These are phyloP conservation scores for Erodium trifolium DNA, from an alignment of 441 rosid genomes.

Conservation along the genomic window DNA sequence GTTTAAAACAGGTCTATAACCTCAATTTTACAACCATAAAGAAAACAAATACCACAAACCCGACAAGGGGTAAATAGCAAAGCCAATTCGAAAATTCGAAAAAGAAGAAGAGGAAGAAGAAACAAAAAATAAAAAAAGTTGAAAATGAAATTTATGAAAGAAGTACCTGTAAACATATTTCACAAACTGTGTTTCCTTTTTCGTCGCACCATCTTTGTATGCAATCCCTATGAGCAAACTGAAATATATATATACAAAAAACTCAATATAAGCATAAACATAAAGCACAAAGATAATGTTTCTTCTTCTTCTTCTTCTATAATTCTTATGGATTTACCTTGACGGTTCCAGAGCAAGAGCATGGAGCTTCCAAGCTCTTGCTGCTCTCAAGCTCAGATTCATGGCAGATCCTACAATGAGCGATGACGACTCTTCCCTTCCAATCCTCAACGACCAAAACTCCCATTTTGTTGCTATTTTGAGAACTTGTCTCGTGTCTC, in stretches of 20 bases:
- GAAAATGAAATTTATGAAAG: not conserved
- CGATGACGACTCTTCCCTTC: constrained; percentile 20
- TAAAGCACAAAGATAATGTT: not conserved
- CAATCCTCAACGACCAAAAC: constrained; percentile 32
- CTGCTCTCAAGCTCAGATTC: constrained; percentile 69
- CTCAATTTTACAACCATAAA: too few relatives aligned
- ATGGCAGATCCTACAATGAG: constrained; percentile 79
- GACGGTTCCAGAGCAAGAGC: constrained; percentile 86
- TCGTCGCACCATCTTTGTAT: constrained; percentile 95
- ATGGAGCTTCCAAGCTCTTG: constrained; percentile 72
- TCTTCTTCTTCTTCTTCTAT: too few relatives aligned
- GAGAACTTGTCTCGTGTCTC: not conserved
- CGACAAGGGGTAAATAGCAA: too few relatives aligned
- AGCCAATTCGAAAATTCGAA: too few relatives aligned
- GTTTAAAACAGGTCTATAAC: too few relatives aligned
- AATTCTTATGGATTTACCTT: constrained; percentile 34
- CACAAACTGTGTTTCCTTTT: constrained; percentile 86
- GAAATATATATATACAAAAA: constrained; percentile 9
- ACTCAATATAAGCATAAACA: not conserved
- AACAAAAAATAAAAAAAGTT: not conserved
- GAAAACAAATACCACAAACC: too few relatives aligned
- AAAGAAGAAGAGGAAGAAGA: too few relatives aligned
- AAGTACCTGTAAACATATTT: constrained; percentile 82
- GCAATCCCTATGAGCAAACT: constrained; percentile 91
- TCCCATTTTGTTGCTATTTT: constrained; percentile 30